A percentile compares a stretch with the other conserved stretches of the same genome.
Evolutionary conservation across 805 yeast genomes (phyloP).

Genomic region (Kodamaea jinghongensis): DNA sequence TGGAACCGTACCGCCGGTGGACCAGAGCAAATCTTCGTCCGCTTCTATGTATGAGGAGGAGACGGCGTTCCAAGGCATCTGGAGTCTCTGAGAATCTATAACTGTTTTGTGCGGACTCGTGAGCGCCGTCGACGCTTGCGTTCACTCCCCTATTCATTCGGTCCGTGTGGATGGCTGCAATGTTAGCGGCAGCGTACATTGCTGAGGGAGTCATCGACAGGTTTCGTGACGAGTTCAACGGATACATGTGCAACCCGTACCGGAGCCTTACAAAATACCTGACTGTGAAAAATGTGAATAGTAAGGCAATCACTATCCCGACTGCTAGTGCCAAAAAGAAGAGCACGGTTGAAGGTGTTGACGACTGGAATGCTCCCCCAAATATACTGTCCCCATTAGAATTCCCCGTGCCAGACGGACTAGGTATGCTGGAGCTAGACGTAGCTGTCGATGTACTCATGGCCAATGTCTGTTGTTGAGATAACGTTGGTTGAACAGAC

Average conservation of each 20-base stretch:
- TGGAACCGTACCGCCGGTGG: constrained; percentile 5
- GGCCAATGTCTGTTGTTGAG: constrained; percentile 4
- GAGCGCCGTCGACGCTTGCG: background rate
- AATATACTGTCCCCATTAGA: constrained; percentile 3
- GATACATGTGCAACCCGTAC: constrained; percentile 51
- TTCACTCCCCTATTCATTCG: background rate
- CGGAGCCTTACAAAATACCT: constrained; percentile 58
- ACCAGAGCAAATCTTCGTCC: constrained; percentile 5
- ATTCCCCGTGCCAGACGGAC: background rate
- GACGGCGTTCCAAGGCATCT: constrained; percentile 5
- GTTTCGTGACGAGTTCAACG: constrained; percentile 24
- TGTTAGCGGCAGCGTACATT: constrained; percentile 9
- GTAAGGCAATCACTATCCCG: constrained; percentile 54
- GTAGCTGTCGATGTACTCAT: constrained; percentile 1
- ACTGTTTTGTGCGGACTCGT: background rate
- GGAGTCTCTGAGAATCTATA: background rate
- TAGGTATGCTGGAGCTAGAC: background rate
- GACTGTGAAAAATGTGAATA: constrained; percentile 58
- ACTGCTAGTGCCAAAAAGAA: constrained; percentile 63
- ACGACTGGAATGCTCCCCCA: constrained; percentile 7
- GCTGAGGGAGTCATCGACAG: constrained; percentile 15
- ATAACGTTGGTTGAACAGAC: constrained; percentile 5
- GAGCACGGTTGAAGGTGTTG: constrained; percentile 57
- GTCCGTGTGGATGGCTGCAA: constrained; percentile 3
- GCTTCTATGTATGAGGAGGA: constrained; percentile 7